Evolutionary conservation across 1,139 yeast genomes (phyloP), one percentile per base, ranked within the genome.

Genomic region (Debaryomycetaceae sp.): DNA sequence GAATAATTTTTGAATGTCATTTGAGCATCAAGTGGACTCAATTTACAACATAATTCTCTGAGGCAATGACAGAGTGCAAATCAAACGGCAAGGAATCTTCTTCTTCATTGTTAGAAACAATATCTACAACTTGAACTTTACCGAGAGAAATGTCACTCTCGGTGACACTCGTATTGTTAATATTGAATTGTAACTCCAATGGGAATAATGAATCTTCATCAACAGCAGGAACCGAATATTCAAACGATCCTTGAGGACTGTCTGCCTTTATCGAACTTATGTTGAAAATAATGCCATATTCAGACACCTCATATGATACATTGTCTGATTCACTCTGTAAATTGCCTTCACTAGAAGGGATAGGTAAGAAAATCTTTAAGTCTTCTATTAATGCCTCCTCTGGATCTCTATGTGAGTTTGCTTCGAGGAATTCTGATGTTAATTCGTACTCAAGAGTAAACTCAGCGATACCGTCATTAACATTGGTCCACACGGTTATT

Each of bases 171-270:
- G 61, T 57, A 41, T 60, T 61, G 31, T 53, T 52, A 30, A 61
- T 42, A 35, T 65, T 66, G 59, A 83, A 81, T 40, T 67, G 63
- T 31, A 87, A 76, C 51, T 79, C 79, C 75, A 92, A 81, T 47
- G 98, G 98, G 86, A 89, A 91, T 55, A 92, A 73, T 16, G 83
- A 77, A 47, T 89, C 96, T 62, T 92, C 98, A 45, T 79, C 81
- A 37, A 73, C 81, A 6, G 83, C 86, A 48, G 83, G 84, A 44
- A 89, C 79, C 11, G 82, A 63, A 58, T 91, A 83, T 59, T 87
- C 95, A 61, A 92, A 83, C 31, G 89, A 80, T 17, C 95, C 96
- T 35, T 78, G 73, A 14, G 83, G 72, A 29, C 74, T 73, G 37
- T 76, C 79, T 15, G 74, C 59, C 11, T 69, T 56, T 37, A 82